Percentiles rank a stretch among this genome's conserved stretches.
These are phyloP conservation scores for Diaporthe aspalathi DNA, from an alignment of 2,329 filamentous ascomycete species.

Conservation along the genomic window DNA sequence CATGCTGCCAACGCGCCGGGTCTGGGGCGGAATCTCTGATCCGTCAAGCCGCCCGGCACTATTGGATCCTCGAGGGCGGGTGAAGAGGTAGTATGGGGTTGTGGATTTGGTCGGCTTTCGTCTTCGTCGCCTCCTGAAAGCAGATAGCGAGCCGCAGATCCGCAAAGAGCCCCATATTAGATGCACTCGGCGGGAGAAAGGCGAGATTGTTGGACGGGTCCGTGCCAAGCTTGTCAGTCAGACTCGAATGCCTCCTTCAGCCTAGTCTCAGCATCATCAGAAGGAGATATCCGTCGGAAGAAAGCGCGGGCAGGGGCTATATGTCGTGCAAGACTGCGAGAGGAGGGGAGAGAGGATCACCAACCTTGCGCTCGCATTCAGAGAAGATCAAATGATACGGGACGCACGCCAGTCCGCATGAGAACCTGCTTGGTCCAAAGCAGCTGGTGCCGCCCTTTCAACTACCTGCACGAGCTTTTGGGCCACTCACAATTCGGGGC, in stretches of 20 bases:
- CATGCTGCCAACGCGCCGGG: conserved; percentile 2
- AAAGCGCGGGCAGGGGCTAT: background rate
- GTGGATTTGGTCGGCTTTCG: conserved; percentile 16
- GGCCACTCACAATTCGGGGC: background rate
- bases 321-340: background rate
- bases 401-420: conserved; percentile 2
- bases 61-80: conserved; percentile 7
- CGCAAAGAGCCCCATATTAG: conserved; percentile 19
- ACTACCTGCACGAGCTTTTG: background rate
- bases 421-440: background rate
- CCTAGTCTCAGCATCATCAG: conserved; percentile 23
- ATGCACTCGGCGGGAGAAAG: background rate
- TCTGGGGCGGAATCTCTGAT: conserved; percentile 18
- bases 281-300: conserved; percentile 20
- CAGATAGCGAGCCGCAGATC: conserved; percentile 31
- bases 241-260: conserved; percentile 23
- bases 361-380: conserved; percentile 16
- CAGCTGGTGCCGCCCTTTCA: background rate
- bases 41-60: conserved; percentile 9
- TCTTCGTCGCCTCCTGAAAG: conserved; percentile 16
- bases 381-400: conserved; percentile 27
- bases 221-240: conserved; percentile 33
- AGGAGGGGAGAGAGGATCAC: conserved; percentile 19
- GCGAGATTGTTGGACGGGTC: conserved; percentile 30
- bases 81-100: conserved; percentile 14